Conservation (phyloP, 495 filamentous ascomycete species). For the Corynascus novoguineensis region DNA sequence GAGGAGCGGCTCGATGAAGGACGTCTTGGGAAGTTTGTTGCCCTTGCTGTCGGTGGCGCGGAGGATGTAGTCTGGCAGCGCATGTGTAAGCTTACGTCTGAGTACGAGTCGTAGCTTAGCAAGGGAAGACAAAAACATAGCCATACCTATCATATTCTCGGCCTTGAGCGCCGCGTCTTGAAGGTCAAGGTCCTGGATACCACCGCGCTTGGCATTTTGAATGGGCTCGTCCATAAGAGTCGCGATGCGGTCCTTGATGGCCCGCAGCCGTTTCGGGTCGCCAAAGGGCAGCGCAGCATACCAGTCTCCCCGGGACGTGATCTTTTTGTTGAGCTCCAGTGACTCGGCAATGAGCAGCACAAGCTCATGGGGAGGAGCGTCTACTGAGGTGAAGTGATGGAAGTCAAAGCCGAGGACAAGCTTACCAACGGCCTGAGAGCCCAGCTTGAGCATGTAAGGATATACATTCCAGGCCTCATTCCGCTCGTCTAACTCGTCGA, state of each 20-base stretch:
- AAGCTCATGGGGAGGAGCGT: conserved; percentile 28
- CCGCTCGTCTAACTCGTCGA: conserved; percentile 47
- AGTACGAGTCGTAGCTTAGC: no score
- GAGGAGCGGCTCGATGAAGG: conserved; percentile 21
- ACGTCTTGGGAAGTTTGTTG: conserved; percentile 41
- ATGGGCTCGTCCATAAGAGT: conserved; percentile 39
- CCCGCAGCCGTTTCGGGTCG: conserved; percentile 37
- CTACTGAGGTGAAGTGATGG: conserved; percentile 43
- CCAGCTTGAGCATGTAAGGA: conserved; percentile 56
- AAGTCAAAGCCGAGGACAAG: conserved; percentile 47
- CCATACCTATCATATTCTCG: background rate
- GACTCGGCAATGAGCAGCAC: background rate
- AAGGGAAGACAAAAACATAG: background rate
- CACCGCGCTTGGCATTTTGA: conserved; percentile 25
- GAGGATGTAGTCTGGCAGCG: conserved; percentile 38
- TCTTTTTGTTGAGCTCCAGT: conserved; percentile 46
- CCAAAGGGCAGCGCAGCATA: conserved; percentile 49
- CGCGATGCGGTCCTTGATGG: conserved; percentile 25
- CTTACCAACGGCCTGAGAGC: conserved; percentile 48
- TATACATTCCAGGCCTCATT: conserved; percentile 54
- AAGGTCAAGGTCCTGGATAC: conserved; percentile 42
- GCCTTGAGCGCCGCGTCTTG: conserved; percentile 49
- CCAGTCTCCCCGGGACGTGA: conserved; percentile 45
- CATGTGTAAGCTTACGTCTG: conserved; percentile 2
- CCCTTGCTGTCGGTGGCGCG: conserved; percentile 50